Evolutionary conservation across 768 basidiomycete species (phyloP).

Genomic region (Tephrocybe sp.): DNA sequence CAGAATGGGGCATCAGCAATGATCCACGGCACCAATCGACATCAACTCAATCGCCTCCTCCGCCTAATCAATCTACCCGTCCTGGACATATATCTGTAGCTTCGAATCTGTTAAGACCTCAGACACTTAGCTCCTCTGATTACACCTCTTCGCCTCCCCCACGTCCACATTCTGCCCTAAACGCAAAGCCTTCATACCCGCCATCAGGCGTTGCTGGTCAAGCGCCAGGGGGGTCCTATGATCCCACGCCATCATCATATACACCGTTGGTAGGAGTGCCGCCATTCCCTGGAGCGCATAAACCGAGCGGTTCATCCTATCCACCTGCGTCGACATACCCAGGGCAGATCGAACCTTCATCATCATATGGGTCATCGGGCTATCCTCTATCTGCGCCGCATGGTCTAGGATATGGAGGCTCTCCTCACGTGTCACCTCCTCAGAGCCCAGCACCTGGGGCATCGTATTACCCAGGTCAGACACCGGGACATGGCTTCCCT

Average conservation of each 20-base stretch:
- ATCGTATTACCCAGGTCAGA: constrained; percentile 12
- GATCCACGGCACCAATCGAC: constrained; percentile 12
- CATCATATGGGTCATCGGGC: constrained; percentile 12
- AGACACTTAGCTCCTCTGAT: constrained; percentile 25
- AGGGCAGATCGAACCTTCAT: constrained; percentile 11
- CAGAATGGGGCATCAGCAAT: constrained; percentile 34
- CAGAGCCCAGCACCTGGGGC: constrained; percentile 18
- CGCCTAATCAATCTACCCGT: constrained; percentile 13
- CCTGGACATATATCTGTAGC: constrained; percentile 21
- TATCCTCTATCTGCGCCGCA: constrained; percentile 11
- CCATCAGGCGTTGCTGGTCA: constrained; percentile 1
- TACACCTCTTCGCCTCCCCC: constrained; percentile 15
- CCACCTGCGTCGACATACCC: constrained; percentile 17
- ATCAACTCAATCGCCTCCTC: constrained; percentile 14
- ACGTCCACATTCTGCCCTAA: constrained; percentile 23
- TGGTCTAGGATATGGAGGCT: constrained; percentile 12
- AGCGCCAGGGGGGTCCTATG: constrained; percentile 2
- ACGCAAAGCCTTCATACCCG: constrained; percentile 4
- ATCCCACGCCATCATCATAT: constrained; percentile 3
- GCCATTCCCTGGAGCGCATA: constrained; percentile 9
- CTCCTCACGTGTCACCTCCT: constrained; percentile 19
- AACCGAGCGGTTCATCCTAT: constrained; percentile 10
- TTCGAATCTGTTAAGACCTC: constrained; percentile 30
- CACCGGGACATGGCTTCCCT: constrained; percentile 13
- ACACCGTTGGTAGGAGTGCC: constrained; percentile 1